A percentile compares a stretch with the other conserved stretches of the same genome.
Conservation (phyloP, 1,284 basidiomycete species). For the Rhodotorula sp. region DNA sequence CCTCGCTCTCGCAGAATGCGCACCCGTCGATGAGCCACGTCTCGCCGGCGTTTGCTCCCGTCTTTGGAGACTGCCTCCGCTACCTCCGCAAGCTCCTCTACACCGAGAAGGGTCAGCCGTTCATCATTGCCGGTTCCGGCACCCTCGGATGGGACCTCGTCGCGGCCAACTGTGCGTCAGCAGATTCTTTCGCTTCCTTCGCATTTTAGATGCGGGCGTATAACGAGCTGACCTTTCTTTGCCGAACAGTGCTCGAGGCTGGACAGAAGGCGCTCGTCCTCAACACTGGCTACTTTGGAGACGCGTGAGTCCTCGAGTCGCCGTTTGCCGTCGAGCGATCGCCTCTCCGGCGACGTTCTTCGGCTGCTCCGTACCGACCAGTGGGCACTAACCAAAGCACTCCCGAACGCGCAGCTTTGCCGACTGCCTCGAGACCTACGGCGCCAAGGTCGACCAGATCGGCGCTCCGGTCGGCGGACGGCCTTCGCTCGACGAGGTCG, state of each 20-base stretch:
- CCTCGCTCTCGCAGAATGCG: slow-evolving; percentile 59
- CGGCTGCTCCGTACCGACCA: background rate
- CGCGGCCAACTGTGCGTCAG: slow-evolving; percentile 61
- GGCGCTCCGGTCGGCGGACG: slow-evolving; percentile 78
- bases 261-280: slow-evolving; percentile 79
- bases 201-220: background rate
- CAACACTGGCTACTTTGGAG: slow-evolving; percentile 82
- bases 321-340: slow-evolving; percentile 51
- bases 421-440: slow-evolving; percentile 74
- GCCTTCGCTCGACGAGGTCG: slow-evolving; percentile 64
- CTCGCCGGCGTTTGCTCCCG: slow-evolving; percentile 81
- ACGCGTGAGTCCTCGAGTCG: slow-evolving; percentile 52
- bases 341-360: slow-evolving; percentile 47
- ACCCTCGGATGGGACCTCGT: slow-evolving; percentile 86
- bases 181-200: background rate
- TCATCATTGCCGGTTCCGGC: slow-evolving; percentile 89
- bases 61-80: slow-evolving; percentile 84
- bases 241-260: slow-evolving; percentile 59
- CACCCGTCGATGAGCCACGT: slow-evolving; percentile 88
- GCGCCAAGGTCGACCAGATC: slow-evolving; percentile 83
- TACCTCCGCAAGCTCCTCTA: slow-evolving; percentile 69
- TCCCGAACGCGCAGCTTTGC: slow-evolving; percentile 26
- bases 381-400: background rate
- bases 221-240: no score
- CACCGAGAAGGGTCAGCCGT: slow-evolving; percentile 74